phyloP scores from a whole-genome alignment of 2,329 filamentous ascomycete genomes.

The Alternaria arborescens region DNA sequence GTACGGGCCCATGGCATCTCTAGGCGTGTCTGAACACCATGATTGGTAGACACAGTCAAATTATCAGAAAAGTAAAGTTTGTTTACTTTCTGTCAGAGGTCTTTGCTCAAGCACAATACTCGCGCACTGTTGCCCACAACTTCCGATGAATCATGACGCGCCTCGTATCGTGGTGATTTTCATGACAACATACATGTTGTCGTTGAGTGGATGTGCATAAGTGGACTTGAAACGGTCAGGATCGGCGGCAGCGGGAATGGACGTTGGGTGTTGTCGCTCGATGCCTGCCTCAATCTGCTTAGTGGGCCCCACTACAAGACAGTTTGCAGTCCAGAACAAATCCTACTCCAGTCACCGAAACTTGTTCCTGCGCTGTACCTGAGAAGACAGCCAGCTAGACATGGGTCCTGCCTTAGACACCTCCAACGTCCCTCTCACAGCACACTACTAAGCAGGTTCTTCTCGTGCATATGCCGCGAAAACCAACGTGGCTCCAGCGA shows the following conservation, averaged over 20 bases:
- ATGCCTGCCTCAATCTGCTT: conserved; percentile 12
- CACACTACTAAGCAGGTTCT: conserved; percentile 12
- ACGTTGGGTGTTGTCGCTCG: conserved; percentile 18
- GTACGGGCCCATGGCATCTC: conserved; percentile 11
- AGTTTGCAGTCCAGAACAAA: conserved; percentile 20
- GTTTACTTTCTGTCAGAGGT: not conserved
- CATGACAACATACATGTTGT: conserved; percentile 10
- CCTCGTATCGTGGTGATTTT: conserved; percentile 1
- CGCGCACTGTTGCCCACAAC: not conserved
- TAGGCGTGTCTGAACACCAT: conserved; percentile 1
- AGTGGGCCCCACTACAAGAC: conserved; percentile 11
- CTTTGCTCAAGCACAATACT: not conserved
- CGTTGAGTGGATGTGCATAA: conserved; percentile 10
- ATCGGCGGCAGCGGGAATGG: conserved; percentile 11
- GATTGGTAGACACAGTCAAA: conserved; percentile 11
- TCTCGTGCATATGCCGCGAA: conserved; percentile 20
- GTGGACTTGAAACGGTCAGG: conserved; percentile 7
- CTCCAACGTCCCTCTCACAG: conserved; percentile 15
- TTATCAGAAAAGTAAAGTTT: conserved; percentile 6
- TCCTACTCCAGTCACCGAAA: conserved; percentile 10
- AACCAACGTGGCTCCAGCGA: conserved; percentile 29
- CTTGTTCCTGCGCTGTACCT: conserved; percentile 29
- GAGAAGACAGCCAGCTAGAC: conserved; percentile 20
- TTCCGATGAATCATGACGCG: not conserved
- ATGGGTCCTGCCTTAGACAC: conserved; percentile 18